Base-by-base conservation (phyloP, 148 eudicot genomes). In the Vaccinium corymbosum region DNA sequence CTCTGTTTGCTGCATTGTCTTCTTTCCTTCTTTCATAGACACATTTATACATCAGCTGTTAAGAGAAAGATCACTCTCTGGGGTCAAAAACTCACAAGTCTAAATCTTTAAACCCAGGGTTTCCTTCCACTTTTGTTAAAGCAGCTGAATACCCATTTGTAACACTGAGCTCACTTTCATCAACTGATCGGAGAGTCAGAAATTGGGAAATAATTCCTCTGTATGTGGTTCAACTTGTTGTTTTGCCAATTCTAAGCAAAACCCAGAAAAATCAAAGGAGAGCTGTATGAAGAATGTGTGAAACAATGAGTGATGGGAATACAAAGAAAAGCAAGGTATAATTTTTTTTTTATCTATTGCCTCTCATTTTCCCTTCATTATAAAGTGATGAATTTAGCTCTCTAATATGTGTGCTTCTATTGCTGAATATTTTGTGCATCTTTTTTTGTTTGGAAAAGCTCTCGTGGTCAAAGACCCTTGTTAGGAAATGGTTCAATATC, bases 401-500 rank as follows among this genome's bases (percentile, higher is more conserved):
- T 42, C 0, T 42, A 7, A 20, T 20, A 16, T 48, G 12, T 16
- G 29, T 51, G 10, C 53, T 51, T 51, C 13, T 51, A 20, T 85
- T 82, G 57, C 52, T 88, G 82, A 87, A 19, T 42, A 51, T 51
- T 52, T 52, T 61, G 8, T 72, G 61, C 72, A 75, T 80, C 42
- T 88, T 82, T 17, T 78, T 25, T 75, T 52, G 11, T 84, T 55
- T 48, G 66, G 89, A 89, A 89, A 84, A 95, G 98, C 89, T 96
- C 62, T 95, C 94, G 0, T 96, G 98, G 98, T 88, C 98, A 42
- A 96, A 93, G 82, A 89, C 92, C 78, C 82, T 94, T 87, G 91
- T 96, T 66, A 92, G 93, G 76, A 96, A 93, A 86, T 93, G 97
- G 97, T 91, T 96, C 90, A 94, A 91, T 78, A 90, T 90, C 89